Percentiles rank a stretch among this genome's conserved stretches.
phyloP scores from a whole-genome alignment of 1,284 basidiomycete genomes.

The Ceratobasidium papillatum region DNA sequence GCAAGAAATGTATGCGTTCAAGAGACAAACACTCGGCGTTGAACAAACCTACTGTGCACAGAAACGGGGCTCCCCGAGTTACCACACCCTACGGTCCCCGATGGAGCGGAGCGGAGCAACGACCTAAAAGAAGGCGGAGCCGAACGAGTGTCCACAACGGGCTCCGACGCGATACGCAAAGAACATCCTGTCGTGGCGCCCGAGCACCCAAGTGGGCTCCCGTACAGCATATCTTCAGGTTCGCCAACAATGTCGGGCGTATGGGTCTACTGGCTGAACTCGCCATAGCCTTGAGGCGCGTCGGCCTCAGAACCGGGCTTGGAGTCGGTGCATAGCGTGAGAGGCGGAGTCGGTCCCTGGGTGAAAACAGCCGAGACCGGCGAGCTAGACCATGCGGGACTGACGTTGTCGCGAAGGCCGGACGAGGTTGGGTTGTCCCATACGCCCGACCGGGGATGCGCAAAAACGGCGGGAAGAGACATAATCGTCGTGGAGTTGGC shows the following conservation, averaged over 20 bases:
- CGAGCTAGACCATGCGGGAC: neutral
- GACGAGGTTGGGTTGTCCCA: neutral
- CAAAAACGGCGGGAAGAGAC: neutral
- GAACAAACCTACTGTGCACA: too few species aligned
- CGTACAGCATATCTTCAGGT: neutral
- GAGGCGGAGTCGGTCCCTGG: neutral
- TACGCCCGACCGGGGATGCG: neutral
- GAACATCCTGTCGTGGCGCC: neutral
- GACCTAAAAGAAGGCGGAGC: neutral
- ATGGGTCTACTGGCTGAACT: neutral
- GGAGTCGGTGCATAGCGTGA: constrained; percentile 13
- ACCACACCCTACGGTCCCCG: too few species aligned
- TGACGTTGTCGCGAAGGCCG: neutral
- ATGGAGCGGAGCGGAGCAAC: constrained; percentile 13
- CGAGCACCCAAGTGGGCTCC: constrained; percentile 8
- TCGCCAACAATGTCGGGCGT: constrained; percentile 1
- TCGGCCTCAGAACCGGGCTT: neutral
- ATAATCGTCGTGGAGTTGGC: neutral
- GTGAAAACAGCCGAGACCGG: neutral
- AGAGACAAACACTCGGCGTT: too few species aligned
- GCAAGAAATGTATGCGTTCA: too few species aligned
- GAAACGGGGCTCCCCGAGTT: too few species aligned
- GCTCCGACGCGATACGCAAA: constrained; percentile 1
- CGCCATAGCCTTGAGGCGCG: neutral
- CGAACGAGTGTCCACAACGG: constrained; percentile 1